Percentiles rank a stretch among this genome's conserved stretches.
Conservation (phyloP, 139 green algal species). For the Tetradesmus lagerheimii region DNA sequence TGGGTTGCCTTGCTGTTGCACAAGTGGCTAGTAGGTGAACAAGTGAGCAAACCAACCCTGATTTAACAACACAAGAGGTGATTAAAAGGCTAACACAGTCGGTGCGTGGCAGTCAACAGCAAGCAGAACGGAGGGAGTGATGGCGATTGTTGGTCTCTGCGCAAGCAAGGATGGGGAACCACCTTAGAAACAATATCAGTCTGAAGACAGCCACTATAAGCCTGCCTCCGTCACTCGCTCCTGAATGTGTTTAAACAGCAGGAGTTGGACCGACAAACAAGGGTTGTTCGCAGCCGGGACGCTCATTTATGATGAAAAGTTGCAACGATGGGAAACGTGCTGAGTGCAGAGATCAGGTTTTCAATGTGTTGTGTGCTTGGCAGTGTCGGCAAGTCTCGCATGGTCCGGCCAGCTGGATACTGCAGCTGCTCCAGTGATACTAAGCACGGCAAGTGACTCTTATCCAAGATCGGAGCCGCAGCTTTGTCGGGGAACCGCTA, state of each 20-base stretch:
- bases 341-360: too few relatives aligned
- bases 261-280: not conserved
- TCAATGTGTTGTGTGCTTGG: not conserved
- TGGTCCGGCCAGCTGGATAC: not conserved
- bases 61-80: too few relatives aligned
- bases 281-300: not conserved
- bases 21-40: not conserved
- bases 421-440: too few relatives aligned
- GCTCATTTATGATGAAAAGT: too few relatives aligned
- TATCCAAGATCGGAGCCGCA: too few relatives aligned
- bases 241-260: not conserved
- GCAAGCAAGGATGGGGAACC: too few relatives aligned
- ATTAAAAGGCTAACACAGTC: not conserved
- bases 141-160: not conserved
- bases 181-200: too few relatives aligned
- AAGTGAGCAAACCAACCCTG: too few relatives aligned
- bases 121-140: not conserved
- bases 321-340: too few relatives aligned
- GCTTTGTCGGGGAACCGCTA: not conserved
- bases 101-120: not conserved
- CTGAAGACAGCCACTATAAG: too few relatives aligned
- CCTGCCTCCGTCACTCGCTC: too few relatives aligned
- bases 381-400: not conserved
- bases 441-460: too few relatives aligned
- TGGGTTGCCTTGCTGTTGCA: not conserved